A percentile compares a stretch with the other conserved stretches of the same genome.
These are phyloP conservation scores for Rhodotorula sp. DNA, from an alignment of 1,284 basidiomycete species.

Conservation along the genomic window DNA sequence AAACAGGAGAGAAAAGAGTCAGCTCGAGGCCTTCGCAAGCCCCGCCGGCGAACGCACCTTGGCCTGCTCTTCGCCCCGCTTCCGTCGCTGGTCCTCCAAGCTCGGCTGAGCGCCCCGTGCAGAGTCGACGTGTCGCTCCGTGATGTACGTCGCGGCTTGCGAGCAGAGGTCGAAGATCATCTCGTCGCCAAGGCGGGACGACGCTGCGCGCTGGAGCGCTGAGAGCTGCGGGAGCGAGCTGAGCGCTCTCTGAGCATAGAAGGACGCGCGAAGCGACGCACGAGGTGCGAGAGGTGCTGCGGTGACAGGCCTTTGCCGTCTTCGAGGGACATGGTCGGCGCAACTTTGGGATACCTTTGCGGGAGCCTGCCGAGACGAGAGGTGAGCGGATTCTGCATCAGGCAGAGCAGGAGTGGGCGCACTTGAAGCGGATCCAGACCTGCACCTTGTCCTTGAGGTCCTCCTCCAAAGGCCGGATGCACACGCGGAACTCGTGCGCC, in stretches of 20 bases:
- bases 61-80: slow-evolving; percentile 39
- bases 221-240: slow-evolving; percentile 11
- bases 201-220: slow-evolving; percentile 16
- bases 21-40: too few species aligned
- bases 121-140: slow-evolving; percentile 40
- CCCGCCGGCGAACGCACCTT: slow-evolving; percentile 12
- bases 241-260: neutral
- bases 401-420: neutral
- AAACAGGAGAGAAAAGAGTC: neutral
- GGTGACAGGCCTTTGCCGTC: slow-evolving; percentile 32
- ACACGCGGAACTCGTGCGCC: slow-evolving; percentile 43
- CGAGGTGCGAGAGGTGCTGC: slow-evolving; percentile 34
- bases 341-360: slow-evolving; percentile 41
- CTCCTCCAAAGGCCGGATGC: slow-evolving; percentile 42
- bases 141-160: slow-evolving; percentile 41
- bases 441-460: slow-evolving; percentile 41
- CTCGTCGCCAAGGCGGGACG: slow-evolving; percentile 37
- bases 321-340: slow-evolving; percentile 40
- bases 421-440: slow-evolving; percentile 46
- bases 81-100: slow-evolving; percentile 37
- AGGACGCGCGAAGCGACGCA: neutral
- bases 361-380: slow-evolving; percentile 34
- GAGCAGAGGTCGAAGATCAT: slow-evolving; percentile 46
- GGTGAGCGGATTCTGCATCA: neutral
- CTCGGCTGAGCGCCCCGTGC: slow-evolving; percentile 40